Base-by-base conservation (phyloP, 2,329 filamentous ascomycete genomes). In the Macroventuria anomochaeta region DNA sequence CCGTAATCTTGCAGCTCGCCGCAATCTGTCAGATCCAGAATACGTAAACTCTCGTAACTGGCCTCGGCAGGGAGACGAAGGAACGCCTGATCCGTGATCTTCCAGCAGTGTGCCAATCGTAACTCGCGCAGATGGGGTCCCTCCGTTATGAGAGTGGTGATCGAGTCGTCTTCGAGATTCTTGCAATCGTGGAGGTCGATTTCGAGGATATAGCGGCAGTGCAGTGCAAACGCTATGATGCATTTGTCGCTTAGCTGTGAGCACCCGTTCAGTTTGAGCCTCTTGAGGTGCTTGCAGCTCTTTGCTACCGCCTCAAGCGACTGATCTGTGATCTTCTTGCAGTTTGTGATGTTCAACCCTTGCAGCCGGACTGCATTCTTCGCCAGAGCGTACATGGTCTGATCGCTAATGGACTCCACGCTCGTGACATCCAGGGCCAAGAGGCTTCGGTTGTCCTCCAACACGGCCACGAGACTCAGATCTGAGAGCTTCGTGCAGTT, bases 221-320 rank as follows among this genome's bases (percentile, higher is more conserved):
- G 85, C 38, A 87, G 81, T 5, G 95, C 93, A 71, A 99, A 96
- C 3, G 92, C 90, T 53, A 90, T 80, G 59, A 97, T 88, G 6
- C 92, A 88, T 41, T 83, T 81, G 71, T 97, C 91, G 32, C 89
- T 91, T 28, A 97, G 80, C 75, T 96, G 89, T n/a, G 78, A 76
- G 71, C 95, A 96, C 52, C 93, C 90, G 75, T 97, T 99, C 57
- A 99, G 83, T 84, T 99, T 99, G 63, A 99, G 83, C 86, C 95
- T 65, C 78, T 97, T 97, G 63, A 99, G 85, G 69, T 90, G 91
- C 61, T 83, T 87, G 78, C 95, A 97, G 69, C 80, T 91, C 69
- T 90, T 81, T 6, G 95, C 93, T 26, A 99, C 83, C 11, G 83
- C 80, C 41, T 92, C 84, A 74, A 99, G 82, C 46, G 92, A 95